Percentiles rank a stretch among this genome's conserved stretches.
Conservation (phyloP, 2,329 filamentous ascomycete genomes). For the Fonsecaea nubica region DNA sequence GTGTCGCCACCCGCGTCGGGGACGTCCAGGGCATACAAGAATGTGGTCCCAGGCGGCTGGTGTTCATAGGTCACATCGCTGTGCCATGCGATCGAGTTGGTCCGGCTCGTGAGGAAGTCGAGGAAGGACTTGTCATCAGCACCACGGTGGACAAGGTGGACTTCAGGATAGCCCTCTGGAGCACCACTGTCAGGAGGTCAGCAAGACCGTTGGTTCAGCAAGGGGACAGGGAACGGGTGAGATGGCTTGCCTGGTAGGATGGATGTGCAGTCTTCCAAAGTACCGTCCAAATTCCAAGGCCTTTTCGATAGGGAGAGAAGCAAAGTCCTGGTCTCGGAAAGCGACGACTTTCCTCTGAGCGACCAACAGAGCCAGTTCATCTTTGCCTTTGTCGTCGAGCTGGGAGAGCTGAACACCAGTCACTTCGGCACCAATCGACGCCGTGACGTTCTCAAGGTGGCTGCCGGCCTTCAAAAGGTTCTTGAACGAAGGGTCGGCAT, state of each 20-base stretch:
- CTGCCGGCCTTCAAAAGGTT: constrained; percentile 64
- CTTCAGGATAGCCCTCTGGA: constrained; percentile 73
- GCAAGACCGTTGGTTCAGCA: background rate
- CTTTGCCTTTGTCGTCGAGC: constrained; percentile 43
- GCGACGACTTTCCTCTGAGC: constrained; percentile 46
- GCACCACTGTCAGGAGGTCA: constrained; percentile 59
- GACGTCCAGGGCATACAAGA: constrained; percentile 84
- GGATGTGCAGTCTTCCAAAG: constrained; percentile 82
- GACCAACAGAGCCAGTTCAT: constrained; percentile 46
- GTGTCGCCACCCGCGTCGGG: constrained; percentile 84
- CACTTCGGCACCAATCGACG: constrained; percentile 47
- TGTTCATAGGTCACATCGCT: constrained; percentile 81
- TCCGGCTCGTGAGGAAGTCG: constrained; percentile 71
- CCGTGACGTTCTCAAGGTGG: constrained; percentile 43
- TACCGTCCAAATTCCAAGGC: constrained; percentile 65
- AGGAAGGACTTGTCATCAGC: constrained; percentile 67
- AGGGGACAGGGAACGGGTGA: background rate
- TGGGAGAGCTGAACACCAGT: constrained; percentile 45
- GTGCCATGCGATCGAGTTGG: constrained; percentile 86
- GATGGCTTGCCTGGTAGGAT: constrained; percentile 64
- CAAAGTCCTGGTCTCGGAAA: constrained; percentile 47
- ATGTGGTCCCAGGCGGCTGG: constrained; percentile 85
- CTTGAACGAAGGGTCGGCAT: constrained; percentile 72
- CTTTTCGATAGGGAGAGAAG: constrained; percentile 43
- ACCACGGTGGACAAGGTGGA: constrained; percentile 79